These are phyloP conservation scores for Leptosphaerulina australis DNA, from an alignment of 2,329 filamentous ascomycete species.

Conservation along the genomic window DNA sequence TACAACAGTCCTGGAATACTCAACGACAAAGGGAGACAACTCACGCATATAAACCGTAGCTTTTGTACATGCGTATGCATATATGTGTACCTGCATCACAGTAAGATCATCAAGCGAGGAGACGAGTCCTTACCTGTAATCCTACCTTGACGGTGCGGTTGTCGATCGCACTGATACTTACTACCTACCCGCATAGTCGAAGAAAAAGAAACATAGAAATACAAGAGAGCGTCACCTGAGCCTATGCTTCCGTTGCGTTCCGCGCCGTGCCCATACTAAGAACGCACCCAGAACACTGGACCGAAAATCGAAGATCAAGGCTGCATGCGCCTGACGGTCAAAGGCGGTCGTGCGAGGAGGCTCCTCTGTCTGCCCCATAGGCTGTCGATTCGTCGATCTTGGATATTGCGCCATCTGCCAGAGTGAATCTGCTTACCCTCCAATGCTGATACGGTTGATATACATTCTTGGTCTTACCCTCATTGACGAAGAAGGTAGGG, in stretches of 20 bases:
- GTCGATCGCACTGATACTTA: constrained; percentile 26
- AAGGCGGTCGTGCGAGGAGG: too few species aligned
- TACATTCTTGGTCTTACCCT: constrained; percentile 44
- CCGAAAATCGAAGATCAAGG: not conserved
- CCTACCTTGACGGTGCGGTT: constrained; percentile 30
- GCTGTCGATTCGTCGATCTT: too few species aligned
- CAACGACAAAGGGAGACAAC: not conserved
- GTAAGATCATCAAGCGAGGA: constrained; percentile 41
- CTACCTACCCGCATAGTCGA: constrained; percentile 33
- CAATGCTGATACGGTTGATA: constrained; percentile 12
- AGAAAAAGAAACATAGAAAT: constrained; percentile 12
- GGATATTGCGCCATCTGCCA: constrained; percentile 5
- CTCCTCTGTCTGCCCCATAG: too few species aligned
- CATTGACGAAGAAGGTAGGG: constrained; percentile 40
- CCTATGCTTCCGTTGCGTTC: constrained; percentile 34
- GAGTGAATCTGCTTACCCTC: constrained; percentile 37
- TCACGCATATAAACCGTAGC: too few species aligned
- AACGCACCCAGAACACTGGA: not conserved
- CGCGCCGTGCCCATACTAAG: too few species aligned
- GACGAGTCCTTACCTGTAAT: constrained; percentile 37
- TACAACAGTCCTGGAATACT: too few species aligned
- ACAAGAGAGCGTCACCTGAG: constrained; percentile 32
- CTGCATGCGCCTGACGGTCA: too few species aligned
- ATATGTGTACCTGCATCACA: constrained; percentile 4
- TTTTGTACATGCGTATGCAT: not conserved